A percentile compares a stretch with the other conserved stretches of the same genome.
These are phyloP conservation scores for Kwoniella newhampshirensis DNA, from an alignment of 768 basidiomycete genomes.

Conservation along the genomic window DNA sequence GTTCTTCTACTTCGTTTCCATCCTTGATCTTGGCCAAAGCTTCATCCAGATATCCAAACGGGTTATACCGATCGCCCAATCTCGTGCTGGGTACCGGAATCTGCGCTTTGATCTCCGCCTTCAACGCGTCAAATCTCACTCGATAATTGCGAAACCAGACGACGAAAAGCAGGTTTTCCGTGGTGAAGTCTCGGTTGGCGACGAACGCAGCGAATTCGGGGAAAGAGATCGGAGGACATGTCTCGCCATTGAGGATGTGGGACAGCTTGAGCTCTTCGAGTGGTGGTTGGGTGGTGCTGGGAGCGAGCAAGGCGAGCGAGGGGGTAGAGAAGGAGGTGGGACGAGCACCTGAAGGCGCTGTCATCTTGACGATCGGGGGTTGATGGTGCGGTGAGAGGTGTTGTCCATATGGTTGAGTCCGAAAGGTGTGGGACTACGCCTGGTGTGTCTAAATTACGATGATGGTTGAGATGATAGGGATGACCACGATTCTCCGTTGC, in stretches of 20 bases:
- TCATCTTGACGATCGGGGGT: too few relatives aligned
- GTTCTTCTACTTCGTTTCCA: conserved; percentile 1
- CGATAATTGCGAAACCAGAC: conserved; percentile 47
- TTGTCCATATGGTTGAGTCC: too few relatives aligned
- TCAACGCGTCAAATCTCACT: conserved; percentile 26
- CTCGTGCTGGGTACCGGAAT: conserved; percentile 40
- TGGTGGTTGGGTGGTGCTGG: conserved; percentile 12
- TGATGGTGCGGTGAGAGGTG: too few relatives aligned
- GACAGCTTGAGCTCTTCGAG: conserved; percentile 40
- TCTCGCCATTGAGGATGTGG: conserved; percentile 43
- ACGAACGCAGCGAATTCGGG: conserved; percentile 44
- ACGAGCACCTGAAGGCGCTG: too few relatives aligned
- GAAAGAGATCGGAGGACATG: conserved; percentile 46
- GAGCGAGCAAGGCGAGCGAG: conserved; percentile 16
- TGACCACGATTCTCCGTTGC: too few relatives aligned
- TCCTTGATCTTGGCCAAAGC: not conserved
- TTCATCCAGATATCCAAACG: conserved; percentile 40
- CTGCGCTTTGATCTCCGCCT: conserved; percentile 7
- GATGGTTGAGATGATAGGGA: too few relatives aligned
- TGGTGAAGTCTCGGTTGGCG: conserved; percentile 40
- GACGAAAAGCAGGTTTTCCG: conserved; percentile 46
- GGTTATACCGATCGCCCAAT: conserved; percentile 36
- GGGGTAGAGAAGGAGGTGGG: conserved; percentile 16
- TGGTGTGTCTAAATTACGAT: too few relatives aligned
- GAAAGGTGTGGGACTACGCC: too few relatives aligned